These are phyloP conservation scores for Cystobasidium slooffiae DNA, from an alignment of 1,284 basidiomycete genomes.

Conservation along the genomic window DNA sequence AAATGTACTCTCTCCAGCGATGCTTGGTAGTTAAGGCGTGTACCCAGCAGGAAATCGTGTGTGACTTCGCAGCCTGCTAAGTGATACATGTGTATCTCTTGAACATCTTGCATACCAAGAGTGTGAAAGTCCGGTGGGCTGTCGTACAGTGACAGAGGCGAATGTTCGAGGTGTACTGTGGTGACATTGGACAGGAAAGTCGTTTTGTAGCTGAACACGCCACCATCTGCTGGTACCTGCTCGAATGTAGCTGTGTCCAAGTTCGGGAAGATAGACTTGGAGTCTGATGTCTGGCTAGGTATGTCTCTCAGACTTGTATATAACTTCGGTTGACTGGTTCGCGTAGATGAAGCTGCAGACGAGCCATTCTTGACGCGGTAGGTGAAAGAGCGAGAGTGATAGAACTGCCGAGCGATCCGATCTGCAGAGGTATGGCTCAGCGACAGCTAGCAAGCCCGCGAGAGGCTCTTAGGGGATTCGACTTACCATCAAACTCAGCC, in stretches of 20 bases:
- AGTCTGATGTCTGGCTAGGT: not conserved
- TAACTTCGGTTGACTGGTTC: not conserved
- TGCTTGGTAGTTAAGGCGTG: not conserved
- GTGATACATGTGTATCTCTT: slow-evolving; percentile 18
- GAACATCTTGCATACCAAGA: slow-evolving; percentile 11
- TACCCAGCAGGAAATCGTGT: not conserved
- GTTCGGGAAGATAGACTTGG: slow-evolving; percentile 2
- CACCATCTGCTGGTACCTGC: not conserved
- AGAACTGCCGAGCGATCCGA: not conserved
- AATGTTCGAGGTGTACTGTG: slow-evolving; percentile 7
- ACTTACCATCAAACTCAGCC: slow-evolving; percentile 12
- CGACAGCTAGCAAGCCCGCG: not conserved
- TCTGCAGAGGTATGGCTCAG: not conserved
- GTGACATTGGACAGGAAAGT: slow-evolving; percentile 20
- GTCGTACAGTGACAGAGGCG: slow-evolving; percentile 1
- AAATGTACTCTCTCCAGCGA: slow-evolving; percentile 1
- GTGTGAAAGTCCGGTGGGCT: slow-evolving; percentile 2
- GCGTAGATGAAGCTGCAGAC: not conserved
- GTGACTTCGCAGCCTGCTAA: slow-evolving; percentile 7
- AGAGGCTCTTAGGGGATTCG: too few species aligned
- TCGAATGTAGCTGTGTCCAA: slow-evolving; percentile 11
- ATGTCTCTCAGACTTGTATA: slow-evolving; percentile 11
- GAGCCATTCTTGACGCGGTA: slow-evolving; percentile 6
- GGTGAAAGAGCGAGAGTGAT: not conserved
- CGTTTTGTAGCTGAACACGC: not conserved